Percentiles rank a stretch among this genome's conserved stretches.
These are phyloP conservation scores for Cladophialophora chaetospira DNA, from an alignment of 2,329 filamentous ascomycete species.

Conservation along the genomic window DNA sequence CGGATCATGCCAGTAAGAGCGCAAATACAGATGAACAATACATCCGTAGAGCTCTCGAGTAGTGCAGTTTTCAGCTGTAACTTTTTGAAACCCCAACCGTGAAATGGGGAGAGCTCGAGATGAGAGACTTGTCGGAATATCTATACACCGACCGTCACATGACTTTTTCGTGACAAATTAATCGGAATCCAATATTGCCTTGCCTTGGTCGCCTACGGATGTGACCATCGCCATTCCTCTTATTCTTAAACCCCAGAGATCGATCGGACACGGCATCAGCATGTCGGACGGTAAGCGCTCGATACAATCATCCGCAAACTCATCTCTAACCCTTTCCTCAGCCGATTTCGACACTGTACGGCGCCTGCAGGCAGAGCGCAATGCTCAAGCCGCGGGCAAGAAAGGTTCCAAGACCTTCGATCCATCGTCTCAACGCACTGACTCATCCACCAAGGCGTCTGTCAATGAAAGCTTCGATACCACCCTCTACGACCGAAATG, in stretches of 20 bases:
- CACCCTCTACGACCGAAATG: constrained; percentile 74
- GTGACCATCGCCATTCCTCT: neutral
- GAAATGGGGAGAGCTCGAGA: neutral
- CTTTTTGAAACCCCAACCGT: no score
- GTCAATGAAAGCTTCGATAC: constrained; percentile 85
- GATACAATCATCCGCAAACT: no score
- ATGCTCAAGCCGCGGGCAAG: constrained; percentile 73
- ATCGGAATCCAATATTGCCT: neutral
- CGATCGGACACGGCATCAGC: constrained; percentile 6
- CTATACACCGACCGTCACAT: neutral
- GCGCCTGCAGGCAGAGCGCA: constrained; percentile 90
- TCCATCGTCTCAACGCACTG: constrained; percentile 75
- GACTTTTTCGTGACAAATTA: neutral
- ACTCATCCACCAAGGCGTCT: constrained; percentile 85
- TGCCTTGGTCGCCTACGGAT: neutral
- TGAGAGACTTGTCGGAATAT: neutral
- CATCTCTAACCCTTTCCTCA: constrained; percentile 82
- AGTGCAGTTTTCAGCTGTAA: no score
- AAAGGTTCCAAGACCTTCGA: constrained; percentile 82
- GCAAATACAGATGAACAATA: no score
- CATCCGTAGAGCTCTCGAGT: no score
- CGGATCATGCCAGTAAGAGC: no score
- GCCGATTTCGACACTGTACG: constrained; percentile 86
- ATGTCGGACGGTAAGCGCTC: constrained; percentile 28
- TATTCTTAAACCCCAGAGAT: neutral